Percentiles rank a stretch among this genome's conserved stretches.
Conservation (phyloP, 768 basidiomycete species). For the Asterophora parasitica region DNA sequence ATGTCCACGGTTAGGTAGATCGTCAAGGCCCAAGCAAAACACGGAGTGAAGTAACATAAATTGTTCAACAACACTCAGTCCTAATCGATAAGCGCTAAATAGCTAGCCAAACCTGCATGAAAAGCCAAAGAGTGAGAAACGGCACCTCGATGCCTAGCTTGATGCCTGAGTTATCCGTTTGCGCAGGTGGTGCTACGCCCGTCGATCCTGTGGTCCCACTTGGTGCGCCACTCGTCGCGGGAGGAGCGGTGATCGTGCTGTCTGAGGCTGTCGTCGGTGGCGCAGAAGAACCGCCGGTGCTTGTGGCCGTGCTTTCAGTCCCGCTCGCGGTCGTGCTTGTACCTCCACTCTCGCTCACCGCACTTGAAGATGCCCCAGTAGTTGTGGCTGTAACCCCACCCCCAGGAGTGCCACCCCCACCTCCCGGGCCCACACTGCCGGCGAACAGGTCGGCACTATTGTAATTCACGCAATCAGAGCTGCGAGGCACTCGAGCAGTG, state of each 20-base stretch:
- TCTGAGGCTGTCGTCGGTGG: not conserved
- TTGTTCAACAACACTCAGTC: no score
- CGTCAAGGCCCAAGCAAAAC: no score
- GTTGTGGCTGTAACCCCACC: not conserved
- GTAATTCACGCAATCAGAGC: constrained; percentile 30
- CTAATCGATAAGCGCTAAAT: no score
- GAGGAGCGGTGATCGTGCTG: not conserved
- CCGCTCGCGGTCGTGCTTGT: not conserved
- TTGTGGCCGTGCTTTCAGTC: not conserved
- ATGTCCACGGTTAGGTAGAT: no score
- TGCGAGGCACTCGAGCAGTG: constrained; percentile 29
- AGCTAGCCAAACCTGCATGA: no score
- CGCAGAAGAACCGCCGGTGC: not conserved
- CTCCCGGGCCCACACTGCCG: constrained; percentile 10
- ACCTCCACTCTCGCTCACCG: not conserved
- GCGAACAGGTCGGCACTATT: constrained; percentile 28
- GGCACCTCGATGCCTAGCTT: not conserved
- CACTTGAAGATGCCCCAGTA: not conserved
- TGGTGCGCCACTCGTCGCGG: not conserved
- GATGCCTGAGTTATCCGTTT: not conserved
- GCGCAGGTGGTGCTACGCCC: not conserved
- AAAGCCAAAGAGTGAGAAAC: not conserved
- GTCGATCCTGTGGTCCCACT: not conserved
- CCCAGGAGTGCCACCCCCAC: not conserved
- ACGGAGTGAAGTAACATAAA: no score